Evolutionary conservation across 1,284 basidiomycete species (phyloP), one percentile per base, ranked within the genome.

Genomic region (Sparassis latifolia): DNA sequence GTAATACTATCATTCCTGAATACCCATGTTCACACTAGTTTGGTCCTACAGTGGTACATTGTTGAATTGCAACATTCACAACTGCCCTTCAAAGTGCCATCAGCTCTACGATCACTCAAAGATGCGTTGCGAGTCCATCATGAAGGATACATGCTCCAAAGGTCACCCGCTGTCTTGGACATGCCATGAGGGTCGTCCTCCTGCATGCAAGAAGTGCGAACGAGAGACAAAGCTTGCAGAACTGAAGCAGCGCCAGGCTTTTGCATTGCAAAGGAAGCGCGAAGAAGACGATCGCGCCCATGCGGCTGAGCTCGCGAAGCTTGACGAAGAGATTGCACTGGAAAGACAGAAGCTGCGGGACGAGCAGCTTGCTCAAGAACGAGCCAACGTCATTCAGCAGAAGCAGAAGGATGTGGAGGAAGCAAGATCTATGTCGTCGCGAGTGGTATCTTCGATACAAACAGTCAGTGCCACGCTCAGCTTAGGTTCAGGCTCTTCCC

Each of bases 61-160:
- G 42, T 65, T 82, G n/a, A 69, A 60, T 4, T 84, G 80, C 51
- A 70, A 73, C 3, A 6, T 73, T 4, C 81, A 83, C 54, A 4
- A 20, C 1, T 84, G 82, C 56, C 70, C 71, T 0, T 77, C 70
- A 1, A 82, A 76, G 59, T 84, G 81, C 48, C 82, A 84, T 58
- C 72, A 74, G 45, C 58, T 76, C 1, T 64, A 61, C 45, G 70
- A 80, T 44, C 80, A 83, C 58, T 68, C 74, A 0, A 69, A 72
- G 51, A 72, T 75, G 65, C 43, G 37, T 0, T 82, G 80, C 57
- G 54, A 59, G 33, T 54, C 65, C 10, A 50, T 58, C 12, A 49
- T 71, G 27, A 45, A 55, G 2, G 56, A 56, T 0, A 62, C 57
- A 33, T 81, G 79, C 57, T 48, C 59, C 3, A 68, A 65, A 2